These are phyloP conservation scores for Hypomyces perniciosus DNA, from an alignment of 2,329 filamentous ascomycete genomes.

Conservation along the genomic window DNA sequence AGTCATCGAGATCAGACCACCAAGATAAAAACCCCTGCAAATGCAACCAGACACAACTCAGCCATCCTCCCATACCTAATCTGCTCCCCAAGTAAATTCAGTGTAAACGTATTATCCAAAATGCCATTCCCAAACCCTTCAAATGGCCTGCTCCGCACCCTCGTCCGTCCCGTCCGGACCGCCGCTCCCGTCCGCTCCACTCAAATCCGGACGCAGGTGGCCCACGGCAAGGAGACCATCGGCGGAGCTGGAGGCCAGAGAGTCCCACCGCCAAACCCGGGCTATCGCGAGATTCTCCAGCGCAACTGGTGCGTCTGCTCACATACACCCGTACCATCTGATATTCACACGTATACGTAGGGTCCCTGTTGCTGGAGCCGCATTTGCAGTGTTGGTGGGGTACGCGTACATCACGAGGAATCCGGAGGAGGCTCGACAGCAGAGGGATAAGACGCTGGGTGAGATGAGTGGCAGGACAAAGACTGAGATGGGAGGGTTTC, in stretches of 20 bases:
- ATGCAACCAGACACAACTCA: background rate
- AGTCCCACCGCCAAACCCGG: constrained; percentile 20
- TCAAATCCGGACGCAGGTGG: background rate
- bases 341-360: constrained; percentile 2
- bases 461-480: constrained; percentile 27
- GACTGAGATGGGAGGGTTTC: constrained; percentile 24
- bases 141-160: constrained; percentile 1
- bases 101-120: background rate
- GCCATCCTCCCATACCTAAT: background rate
- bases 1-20: constrained; percentile 4
- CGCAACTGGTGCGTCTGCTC: constrained; percentile 26
- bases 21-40: background rate
- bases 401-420: constrained; percentile 24
- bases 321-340: background rate
- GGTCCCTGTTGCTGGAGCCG: constrained; percentile 24
- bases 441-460: constrained; percentile 17
- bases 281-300: constrained; percentile 24
- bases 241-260: constrained; percentile 32
- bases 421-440: constrained; percentile 11
- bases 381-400: constrained; percentile 20
- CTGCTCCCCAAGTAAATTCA: background rate
- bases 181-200: background rate
- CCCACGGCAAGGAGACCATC: constrained; percentile 19
- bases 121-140: background rate
- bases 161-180: constrained; percentile 6